These are phyloP conservation scores for Hymenoscyphus occultus DNA, from an alignment of 2,329 filamentous ascomycete genomes.

Conservation along the genomic window DNA sequence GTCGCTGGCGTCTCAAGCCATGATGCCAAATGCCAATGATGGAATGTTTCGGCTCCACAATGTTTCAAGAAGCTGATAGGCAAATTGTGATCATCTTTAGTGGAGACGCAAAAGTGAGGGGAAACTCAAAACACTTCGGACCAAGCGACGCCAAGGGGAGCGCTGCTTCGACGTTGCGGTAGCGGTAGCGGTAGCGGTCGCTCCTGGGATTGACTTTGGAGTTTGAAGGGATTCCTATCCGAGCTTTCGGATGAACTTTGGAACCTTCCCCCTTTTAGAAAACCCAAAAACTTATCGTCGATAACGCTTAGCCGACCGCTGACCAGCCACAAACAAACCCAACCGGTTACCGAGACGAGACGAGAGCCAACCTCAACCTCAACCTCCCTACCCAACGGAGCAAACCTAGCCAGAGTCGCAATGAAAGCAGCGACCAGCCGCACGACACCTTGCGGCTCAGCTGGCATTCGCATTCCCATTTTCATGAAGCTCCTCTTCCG, in stretches of 20 bases:
- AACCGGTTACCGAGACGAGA: no score
- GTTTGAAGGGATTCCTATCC: neutral
- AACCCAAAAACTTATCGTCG: neutral
- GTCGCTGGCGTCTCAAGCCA: neutral
- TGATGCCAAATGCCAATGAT: neutral
- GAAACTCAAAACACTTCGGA: neutral
- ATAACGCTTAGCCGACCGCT: neutral
- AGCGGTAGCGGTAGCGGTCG: neutral
- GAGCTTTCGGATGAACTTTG: conserved; percentile 1
- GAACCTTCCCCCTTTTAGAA: neutral
- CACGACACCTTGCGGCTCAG: conserved; percentile 1
- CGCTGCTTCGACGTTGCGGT: no score
- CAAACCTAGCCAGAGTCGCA: no score
- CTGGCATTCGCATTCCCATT: neutral
- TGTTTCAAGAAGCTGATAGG: neutral
- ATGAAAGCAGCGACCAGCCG: neutral
- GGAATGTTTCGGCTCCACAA: neutral
- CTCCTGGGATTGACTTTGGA: neutral
- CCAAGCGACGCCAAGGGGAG: neutral
- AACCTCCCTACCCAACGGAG: no score
- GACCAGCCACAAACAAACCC: no score
- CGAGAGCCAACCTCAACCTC: no score
- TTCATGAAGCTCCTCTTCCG: neutral
- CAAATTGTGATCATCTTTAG: neutral
- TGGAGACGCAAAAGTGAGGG: neutral